A percentile compares a stretch with the other conserved stretches of the same genome.
phyloP scores from a whole-genome alignment of 768 basidiomycete genomes.

The Auriculariales sp. region DNA sequence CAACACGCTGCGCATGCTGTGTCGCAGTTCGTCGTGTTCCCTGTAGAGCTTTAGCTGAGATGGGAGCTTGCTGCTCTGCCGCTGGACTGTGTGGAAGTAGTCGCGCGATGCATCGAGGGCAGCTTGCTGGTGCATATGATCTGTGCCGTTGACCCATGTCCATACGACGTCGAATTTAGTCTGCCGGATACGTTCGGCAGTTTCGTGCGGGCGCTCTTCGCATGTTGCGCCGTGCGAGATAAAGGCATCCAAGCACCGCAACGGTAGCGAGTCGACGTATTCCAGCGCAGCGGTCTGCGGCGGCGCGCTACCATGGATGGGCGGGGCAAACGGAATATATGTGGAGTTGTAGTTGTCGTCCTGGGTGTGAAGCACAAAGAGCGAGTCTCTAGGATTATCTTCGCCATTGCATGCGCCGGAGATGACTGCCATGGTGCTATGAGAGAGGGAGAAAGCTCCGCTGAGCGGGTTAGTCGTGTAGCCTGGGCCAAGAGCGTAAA shows the following conservation, averaged over 20 bases:
- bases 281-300: too few species aligned
- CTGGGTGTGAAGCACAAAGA: not conserved
- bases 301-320: not conserved
- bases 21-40: conserved; percentile 24
- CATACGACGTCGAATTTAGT: not conserved
- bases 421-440: not conserved
- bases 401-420: not conserved
- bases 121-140: not conserved
- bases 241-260: not conserved
- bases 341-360: not conserved
- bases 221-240: not conserved
- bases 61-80: not conserved
- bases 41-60: conserved; percentile 5
- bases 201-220: not conserved
- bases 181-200: too few species aligned
- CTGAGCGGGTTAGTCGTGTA: too few species aligned
- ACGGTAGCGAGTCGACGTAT: not conserved
- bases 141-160: conserved; percentile 1
- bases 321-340: not conserved
- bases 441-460: not conserved
- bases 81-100: not conserved
- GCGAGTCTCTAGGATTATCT: not conserved
- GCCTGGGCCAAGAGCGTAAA: too few species aligned
- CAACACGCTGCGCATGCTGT: conserved; percentile 21
- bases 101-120: not conserved